Percentiles rank a stretch among this genome's conserved stretches.
phyloP scores from a whole-genome alignment of 352 stramenopile species.

The Phytopythium boreale region DNA sequence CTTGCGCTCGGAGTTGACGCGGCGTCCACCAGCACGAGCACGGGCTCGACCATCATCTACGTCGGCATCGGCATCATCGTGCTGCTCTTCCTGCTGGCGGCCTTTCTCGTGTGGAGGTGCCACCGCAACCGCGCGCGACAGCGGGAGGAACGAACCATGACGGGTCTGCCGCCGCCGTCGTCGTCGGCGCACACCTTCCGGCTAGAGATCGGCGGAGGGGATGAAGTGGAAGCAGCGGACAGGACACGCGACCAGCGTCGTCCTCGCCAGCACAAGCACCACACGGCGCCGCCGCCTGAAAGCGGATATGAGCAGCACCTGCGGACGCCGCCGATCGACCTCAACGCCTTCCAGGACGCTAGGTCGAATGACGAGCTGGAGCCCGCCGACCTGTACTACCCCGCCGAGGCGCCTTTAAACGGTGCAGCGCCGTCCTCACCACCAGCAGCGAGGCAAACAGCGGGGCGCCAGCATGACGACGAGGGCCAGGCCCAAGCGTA shows the following conservation, averaged over 20 bases:
- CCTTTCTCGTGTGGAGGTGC: conserved; percentile 51
- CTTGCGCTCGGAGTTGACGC: not conserved
- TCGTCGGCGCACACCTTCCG: not conserved
- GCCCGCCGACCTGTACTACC: not conserved
- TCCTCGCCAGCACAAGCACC: not conserved
- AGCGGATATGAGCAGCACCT: not conserved
- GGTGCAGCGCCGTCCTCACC: not conserved
- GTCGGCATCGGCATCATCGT: conserved; percentile 52
- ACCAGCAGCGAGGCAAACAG: not conserved
- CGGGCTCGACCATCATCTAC: conserved; percentile 46
- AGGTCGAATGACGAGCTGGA: not conserved
- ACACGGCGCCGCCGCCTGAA: not conserved
- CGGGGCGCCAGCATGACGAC: not conserved
- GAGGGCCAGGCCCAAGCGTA: not conserved
- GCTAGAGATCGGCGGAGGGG: not conserved
- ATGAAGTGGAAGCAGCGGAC: not conserved
- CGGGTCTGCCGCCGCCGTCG: conserved; percentile 11
- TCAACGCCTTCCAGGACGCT: not conserved
- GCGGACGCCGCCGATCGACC: not conserved
- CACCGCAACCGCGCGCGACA: conserved; percentile 26
- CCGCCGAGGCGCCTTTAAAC: not conserved
- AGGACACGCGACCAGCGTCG: not conserved
- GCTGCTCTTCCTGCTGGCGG: conserved; percentile 42
- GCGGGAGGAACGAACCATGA: conserved; percentile 10
- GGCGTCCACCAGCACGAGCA: conserved; percentile 18